Evolutionary conservation across 805 yeast species (phyloP), one percentile per base, ranked within the genome.

Genomic region (Clavispora carvajalis): DNA sequence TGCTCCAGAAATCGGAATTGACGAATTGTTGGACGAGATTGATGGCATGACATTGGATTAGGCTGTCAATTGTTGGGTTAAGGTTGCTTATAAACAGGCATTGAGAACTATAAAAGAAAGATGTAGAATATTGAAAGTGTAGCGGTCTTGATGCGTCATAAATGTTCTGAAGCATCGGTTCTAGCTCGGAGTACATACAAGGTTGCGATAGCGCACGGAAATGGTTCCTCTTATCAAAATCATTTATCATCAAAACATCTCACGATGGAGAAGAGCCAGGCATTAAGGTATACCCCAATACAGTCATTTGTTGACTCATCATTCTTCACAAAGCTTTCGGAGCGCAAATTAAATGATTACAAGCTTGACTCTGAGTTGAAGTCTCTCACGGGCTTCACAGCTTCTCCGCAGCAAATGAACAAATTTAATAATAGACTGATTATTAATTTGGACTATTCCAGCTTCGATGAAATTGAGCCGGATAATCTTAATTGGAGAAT

Each of bases 1-100:
- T 54, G 93, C 88, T 24, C 97, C 98, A 36, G 83, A 77, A 51
- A 85, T 93, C 52, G 88, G 82, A 45, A 79, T 93, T 42, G 96
- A 90, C 57, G 98, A 93, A 67, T 74, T 93, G 53, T 73, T 93
- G 65, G 98, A 93, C 54, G 99, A 93, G 60, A 73, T 93, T 55
- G 97, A 89, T 53, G 96, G 85, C 43, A 83, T 90, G 95, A 86
- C 86, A 22, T 71, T 90, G 60, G 89, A 82, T 30, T 87, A 77
- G 34, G 34, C 31, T 28, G 31, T 28, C 31, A 28, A 28, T 28
- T 15, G 31, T 28, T 28, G 31, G 31, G 31, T 15, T 28, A 28
- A 13, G 31, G 31, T 28, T 28, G 31, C 31, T 28, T 28, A 28
- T 28, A 28, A 21, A 31, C 34, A 21, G 22, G 23, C 34, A 31